Conservation (phyloP, 257 asterid species). For the Osmanthus fragrans region DNA sequence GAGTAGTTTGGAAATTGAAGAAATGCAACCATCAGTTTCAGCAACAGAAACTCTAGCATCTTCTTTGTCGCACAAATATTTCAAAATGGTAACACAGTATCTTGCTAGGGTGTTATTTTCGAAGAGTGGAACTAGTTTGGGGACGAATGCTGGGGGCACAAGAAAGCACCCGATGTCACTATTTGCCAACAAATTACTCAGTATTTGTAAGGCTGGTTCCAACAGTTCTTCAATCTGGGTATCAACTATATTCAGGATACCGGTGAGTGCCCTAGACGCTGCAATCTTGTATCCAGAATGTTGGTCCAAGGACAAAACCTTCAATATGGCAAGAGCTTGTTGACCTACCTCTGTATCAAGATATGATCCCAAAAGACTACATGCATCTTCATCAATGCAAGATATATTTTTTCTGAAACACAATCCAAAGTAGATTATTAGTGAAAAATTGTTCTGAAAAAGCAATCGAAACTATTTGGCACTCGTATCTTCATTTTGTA, state of each 20-base stretch:
- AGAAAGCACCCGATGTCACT: constrained; percentile 32
- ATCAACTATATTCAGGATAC: constrained; percentile 57
- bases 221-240: constrained; percentile 43
- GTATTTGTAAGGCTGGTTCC: constrained; percentile 55
- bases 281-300: constrained; percentile 39
- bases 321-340: constrained; percentile 61
- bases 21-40: constrained; percentile 66
- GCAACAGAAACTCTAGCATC: constrained; percentile 48
- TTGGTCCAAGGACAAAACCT: constrained; percentile 43
- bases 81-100: constrained; percentile 52
- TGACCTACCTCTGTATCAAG: constrained; percentile 60
- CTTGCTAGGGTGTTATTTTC: constrained; percentile 40
- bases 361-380: constrained; percentile 58
- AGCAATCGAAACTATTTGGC: not conserved
- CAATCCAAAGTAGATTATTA: constrained; percentile 22
- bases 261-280: constrained; percentile 50
- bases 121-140: constrained; percentile 50
- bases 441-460: constrained; percentile 2
- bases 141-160: constrained; percentile 44
- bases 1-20: constrained; percentile 51
- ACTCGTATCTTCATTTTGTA: too few relatives aligned
- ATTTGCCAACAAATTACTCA: constrained; percentile 52
- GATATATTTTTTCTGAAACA: constrained; percentile 42
- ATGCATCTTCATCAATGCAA: constrained; percentile 59
- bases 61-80: constrained; percentile 39